Evolutionary conservation across 1,139 yeast species (phyloP).

Genomic region (Scheffersomyces parashehatae): DNA sequence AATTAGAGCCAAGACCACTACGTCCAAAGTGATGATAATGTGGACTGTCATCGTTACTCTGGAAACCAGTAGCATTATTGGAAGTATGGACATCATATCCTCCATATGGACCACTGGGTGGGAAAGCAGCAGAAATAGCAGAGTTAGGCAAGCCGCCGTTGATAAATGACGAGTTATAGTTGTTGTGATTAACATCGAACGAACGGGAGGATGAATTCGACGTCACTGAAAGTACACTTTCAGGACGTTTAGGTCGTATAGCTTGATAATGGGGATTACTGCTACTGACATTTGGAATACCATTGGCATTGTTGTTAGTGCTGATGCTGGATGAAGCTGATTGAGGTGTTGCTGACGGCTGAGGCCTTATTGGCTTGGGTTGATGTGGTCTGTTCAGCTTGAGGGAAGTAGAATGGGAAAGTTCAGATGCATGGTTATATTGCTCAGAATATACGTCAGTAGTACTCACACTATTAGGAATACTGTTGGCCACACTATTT

Average conservation of each 20-base stretch:
- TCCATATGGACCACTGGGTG: constrained; percentile 23
- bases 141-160: constrained; percentile 25
- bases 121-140: constrained; percentile 31
- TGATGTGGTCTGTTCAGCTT: constrained; percentile 15
- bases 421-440: neutral
- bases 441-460: neutral
- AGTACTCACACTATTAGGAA: neutral
- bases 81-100: constrained; percentile 6
- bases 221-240: constrained; percentile 42
- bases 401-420: neutral
- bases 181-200: constrained; percentile 14
- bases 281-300: neutral
- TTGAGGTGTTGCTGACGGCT: constrained; percentile 9
- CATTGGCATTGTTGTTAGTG: neutral
- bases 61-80: constrained; percentile 1
- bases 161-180: constrained; percentile 15
- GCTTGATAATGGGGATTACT: constrained; percentile 21
- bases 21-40: constrained; percentile 16
- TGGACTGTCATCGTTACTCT: constrained; percentile 8
- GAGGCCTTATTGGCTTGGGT: constrained; percentile 22
- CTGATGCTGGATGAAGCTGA: constrained; percentile 16
- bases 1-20: constrained; percentile 14
- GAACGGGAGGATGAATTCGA: constrained; percentile 37
- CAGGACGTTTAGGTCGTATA: constrained; percentile 41
- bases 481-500: neutral